Base-by-base conservation (phyloP, 345 rosid genomes). In the Rhodamnia rubescens region DNA sequence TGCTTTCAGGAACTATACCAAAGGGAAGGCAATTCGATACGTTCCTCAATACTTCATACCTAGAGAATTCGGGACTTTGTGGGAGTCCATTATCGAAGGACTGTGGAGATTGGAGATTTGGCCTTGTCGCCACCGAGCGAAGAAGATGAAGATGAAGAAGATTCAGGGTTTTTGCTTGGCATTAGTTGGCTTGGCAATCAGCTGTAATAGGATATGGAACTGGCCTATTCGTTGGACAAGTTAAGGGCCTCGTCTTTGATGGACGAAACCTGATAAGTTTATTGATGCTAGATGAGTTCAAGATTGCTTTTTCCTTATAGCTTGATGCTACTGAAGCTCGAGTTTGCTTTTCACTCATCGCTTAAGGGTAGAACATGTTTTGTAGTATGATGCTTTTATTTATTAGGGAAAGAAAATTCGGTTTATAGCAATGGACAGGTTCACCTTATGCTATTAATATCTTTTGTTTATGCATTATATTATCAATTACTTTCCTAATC, bases 1-100 rank as follows among this genome's bases (percentile, higher is more conserved):
- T 64, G 27, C 86, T 90, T 27, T 82, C 85, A 50, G 90, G 92
- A 32, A 52, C 56, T 1, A 88, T 90, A 85, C 89, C 91, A 2
- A 18, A 10, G 44, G 91, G 84, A 26, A 18, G 32, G 22, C 87
- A 89, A 11, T 89, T 90, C 58, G 74, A 51, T n/a, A 86, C 88
- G 47, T 90, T 86, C 13, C 42, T 52, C 4, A 54, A 54, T n/a
- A 14, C 40, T 36, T 89, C 88, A 2, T 90, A 52, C 20, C 58
- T 54, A 5, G 88, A 87, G 18, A 90, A 90, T 81, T 74, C 81
- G 2, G 85, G 86, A 57, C 74, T 88, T 81, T 90, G 92, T 51
- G 90, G 88, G 49, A 22, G 4, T 15, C 87, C 87, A 40, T 81
- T 87, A 61, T 53, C 85, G 15, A 86, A 84, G 86, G 26, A 55